Percentiles rank a stretch among this genome's conserved stretches.
These are phyloP conservation scores for Protostelium mycophagum DNA, from an alignment of 78 protist genomes.

Conservation along the genomic window DNA sequence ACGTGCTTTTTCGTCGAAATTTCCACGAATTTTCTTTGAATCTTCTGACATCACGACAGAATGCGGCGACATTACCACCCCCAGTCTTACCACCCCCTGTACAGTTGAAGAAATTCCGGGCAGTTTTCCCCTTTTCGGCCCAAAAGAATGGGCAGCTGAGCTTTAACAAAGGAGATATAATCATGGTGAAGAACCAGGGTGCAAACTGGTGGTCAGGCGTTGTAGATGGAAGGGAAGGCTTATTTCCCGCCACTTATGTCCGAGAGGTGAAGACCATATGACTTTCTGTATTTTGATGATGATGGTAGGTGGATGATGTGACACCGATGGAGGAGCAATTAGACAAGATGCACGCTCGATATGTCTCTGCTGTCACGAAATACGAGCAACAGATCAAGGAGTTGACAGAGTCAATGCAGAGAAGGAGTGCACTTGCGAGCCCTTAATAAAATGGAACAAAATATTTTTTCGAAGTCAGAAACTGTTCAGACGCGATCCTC, in stretches of 20 bases:
- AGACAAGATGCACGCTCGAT: neutral
- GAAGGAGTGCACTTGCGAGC: neutral
- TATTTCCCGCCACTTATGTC: neutral
- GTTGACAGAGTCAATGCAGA: neutral
- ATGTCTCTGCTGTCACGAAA: neutral
- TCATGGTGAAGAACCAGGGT: neutral
- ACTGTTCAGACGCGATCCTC: neutral
- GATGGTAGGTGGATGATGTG: neutral
- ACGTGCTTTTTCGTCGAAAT: neutral
- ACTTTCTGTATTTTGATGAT: neutral
- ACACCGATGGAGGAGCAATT: neutral
- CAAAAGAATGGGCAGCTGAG: neutral
- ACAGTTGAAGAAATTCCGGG: neutral
- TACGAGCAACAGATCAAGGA: neutral
- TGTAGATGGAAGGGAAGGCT: neutral
- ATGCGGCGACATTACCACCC: too few species aligned
- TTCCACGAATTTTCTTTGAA: too few species aligned
- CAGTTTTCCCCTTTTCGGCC: neutral
- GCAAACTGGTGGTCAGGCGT: neutral
- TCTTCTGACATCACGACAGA: neutral
- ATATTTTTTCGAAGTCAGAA: too few species aligned
- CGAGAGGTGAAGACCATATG: neutral
- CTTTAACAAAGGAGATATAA: neutral
- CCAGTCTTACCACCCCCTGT: too few species aligned
- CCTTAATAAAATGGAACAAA: too few species aligned